Evolutionary conservation across 2,329 filamentous ascomycete species (phyloP), one percentile per base, ranked within the genome.

Genomic region (Chaetomium sp.): DNA sequence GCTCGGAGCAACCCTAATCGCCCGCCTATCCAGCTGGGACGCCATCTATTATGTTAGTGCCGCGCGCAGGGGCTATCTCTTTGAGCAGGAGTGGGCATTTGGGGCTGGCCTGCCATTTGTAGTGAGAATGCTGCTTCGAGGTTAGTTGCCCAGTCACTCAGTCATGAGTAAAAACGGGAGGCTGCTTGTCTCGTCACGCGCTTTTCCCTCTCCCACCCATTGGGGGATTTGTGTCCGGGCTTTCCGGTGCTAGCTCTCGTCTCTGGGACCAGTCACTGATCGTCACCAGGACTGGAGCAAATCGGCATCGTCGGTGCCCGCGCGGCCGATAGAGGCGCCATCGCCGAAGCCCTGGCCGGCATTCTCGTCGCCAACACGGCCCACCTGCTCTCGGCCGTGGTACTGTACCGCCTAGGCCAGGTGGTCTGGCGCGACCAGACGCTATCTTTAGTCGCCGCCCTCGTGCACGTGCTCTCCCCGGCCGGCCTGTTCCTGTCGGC

Each of bases 401-500:
- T 87, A 12, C 81, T 98, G 16, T 90, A 92, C 75, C 78, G 81
- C 63, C 84, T 96, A 25, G 86, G 88, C 2, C 74, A 81, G 62
- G 75, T 83, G 8, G 71, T 93, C 10, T 85, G 85, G 62, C 76
- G 76, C 19, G 73, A 81, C 65, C 72, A 71, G n/a, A 80, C 75
- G n/a, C 75, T 90, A 49, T 84, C 91, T 1, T 87, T 94, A 67
- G 74, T 90, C 25, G 83, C 92, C 9, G 87, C 92, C 3, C 79
- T 85, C 19, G 80, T 98, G 57, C 92, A 98, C 75, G 84, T 96
- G 62, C 74, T 98, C 57, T 95, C 91, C 0, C 94, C 95, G 0
- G 95, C 91, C 0, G 94, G 94, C 0, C 78, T 97, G 2, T 98
- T 99, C 74, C 84, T 99, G 21, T 93, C 90, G 0, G 90, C 93